These are phyloP conservation scores for Petrea volubilis DNA, from an alignment of 257 asterid genomes.

Conservation along the genomic window DNA sequence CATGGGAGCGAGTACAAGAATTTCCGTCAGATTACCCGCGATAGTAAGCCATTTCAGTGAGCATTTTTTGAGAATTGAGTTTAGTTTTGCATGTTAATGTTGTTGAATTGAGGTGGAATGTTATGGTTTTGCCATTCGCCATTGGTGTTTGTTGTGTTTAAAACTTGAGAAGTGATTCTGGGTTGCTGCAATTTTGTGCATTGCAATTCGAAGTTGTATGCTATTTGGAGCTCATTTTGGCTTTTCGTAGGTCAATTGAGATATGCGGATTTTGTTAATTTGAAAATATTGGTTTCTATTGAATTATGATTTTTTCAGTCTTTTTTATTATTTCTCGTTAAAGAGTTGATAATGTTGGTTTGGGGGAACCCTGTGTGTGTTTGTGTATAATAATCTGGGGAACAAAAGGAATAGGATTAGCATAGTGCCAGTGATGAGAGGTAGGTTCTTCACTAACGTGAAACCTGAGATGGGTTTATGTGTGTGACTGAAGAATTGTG, in stretches of 20 bases:
- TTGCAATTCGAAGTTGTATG: not conserved
- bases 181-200: not conserved
- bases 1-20: conserved; percentile 58
- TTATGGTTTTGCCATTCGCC: not conserved
- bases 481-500: not conserved
- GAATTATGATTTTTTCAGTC: not conserved
- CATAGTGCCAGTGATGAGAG: not conserved
- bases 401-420: not conserved
- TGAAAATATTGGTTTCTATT: not conserved
- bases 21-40: conserved; percentile 63
- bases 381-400: not conserved
- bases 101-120: conserved; percentile 1
- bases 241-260: not conserved
- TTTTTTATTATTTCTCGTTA: not conserved
- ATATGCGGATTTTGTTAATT: not conserved
- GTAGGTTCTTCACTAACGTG: not conserved
- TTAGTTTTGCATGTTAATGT: not conserved
- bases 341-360: not conserved
- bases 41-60: conserved; percentile 49
- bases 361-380: not conserved
- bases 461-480: not conserved
- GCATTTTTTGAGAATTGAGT: not conserved
- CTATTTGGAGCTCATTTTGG: not conserved
- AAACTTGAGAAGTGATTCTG: not conserved
- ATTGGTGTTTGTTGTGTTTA: not conserved